Conservation (phyloP, 1,284 basidiomycete species). For the Sanghuangporus weigelae region DNA sequence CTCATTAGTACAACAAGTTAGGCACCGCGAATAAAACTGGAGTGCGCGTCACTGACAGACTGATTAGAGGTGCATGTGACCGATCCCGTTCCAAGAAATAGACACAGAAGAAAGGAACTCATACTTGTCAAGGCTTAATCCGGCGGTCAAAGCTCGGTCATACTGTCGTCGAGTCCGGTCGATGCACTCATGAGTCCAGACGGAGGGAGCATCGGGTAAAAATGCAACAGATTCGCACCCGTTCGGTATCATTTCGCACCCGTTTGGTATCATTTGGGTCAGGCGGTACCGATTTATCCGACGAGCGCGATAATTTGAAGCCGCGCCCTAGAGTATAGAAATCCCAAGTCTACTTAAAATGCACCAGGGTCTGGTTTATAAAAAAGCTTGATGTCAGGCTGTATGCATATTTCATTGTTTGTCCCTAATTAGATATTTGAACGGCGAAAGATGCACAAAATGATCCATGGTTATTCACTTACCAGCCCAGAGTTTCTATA, state of each 20-base stretch:
- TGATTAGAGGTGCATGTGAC: conserved; percentile 6
- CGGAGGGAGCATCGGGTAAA: not conserved
- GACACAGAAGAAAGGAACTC: not conserved
- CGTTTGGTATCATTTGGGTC: conserved; percentile 12
- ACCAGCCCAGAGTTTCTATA: too few species aligned
- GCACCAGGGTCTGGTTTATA: too few species aligned
- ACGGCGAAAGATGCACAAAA: too few species aligned
- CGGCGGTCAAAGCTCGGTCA: conserved; percentile 13
- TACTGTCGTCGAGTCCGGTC: not conserved
- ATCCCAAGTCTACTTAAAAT: too few species aligned
- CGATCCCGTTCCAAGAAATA: not conserved
- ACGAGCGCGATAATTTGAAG: not conserved
- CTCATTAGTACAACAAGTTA: not conserved
- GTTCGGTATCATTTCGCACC: conserved; percentile 8
- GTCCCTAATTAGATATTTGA: too few species aligned
- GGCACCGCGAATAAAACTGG: conserved; percentile 1
- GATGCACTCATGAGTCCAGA: not conserved
- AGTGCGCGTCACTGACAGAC: not conserved
- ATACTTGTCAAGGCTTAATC: not conserved
- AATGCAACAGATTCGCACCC: not conserved
- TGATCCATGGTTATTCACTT: too few species aligned
- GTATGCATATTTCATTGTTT: too few species aligned
- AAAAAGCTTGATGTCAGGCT: too few species aligned
- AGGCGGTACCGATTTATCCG: conserved; percentile 5
- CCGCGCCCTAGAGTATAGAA: too few species aligned